phyloP scores from a whole-genome alignment of 306 rosid species.

The Erythrophleum fordii region DNA sequence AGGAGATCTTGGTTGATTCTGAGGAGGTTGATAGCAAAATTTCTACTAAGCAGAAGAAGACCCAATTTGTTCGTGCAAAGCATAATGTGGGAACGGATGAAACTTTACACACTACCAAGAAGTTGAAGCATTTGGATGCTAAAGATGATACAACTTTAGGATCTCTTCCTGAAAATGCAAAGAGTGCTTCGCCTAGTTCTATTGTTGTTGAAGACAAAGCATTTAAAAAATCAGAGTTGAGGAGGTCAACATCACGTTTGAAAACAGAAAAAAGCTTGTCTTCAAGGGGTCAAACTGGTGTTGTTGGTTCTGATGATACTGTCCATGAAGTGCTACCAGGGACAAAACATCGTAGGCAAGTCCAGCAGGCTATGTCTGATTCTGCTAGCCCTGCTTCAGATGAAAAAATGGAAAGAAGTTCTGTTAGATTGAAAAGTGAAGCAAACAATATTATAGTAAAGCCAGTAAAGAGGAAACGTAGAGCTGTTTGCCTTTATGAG shows the following conservation, averaged over 20 bases:
- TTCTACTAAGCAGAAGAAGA: conserved; percentile 53
- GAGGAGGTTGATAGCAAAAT: conserved; percentile 50
- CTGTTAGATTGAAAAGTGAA: conserved; percentile 48
- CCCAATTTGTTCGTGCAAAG: conserved; percentile 54
- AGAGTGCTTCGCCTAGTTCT: conserved; percentile 52
- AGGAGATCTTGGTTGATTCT: conserved; percentile 38
- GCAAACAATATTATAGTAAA: conserved; percentile 45
- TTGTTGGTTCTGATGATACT: conserved; percentile 49
- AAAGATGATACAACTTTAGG: conserved; percentile 48
- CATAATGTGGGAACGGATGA: conserved; percentile 56
- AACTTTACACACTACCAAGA: conserved; percentile 60
- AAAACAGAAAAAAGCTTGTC: conserved; percentile 62
- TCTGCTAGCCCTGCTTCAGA: conserved; percentile 54
- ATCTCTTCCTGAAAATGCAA: conserved; percentile 50
- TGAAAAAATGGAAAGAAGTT: conserved; percentile 51
- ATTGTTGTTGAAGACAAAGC: conserved; percentile 52
- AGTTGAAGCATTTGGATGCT: conserved; percentile 55
- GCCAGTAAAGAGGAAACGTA: conserved; percentile 63
- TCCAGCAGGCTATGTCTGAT: conserved; percentile 58
- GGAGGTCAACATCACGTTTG: conserved; percentile 49
- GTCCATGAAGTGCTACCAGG: conserved; percentile 56
- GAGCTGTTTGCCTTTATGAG: conserved; percentile 84
- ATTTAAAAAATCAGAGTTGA: conserved; percentile 55
- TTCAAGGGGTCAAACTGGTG: conserved; percentile 49
- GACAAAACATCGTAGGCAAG: conserved; percentile 57